Conservation (phyloP, 192 early-diverging fungal genomes). For the Coemansia sp. region DNA sequence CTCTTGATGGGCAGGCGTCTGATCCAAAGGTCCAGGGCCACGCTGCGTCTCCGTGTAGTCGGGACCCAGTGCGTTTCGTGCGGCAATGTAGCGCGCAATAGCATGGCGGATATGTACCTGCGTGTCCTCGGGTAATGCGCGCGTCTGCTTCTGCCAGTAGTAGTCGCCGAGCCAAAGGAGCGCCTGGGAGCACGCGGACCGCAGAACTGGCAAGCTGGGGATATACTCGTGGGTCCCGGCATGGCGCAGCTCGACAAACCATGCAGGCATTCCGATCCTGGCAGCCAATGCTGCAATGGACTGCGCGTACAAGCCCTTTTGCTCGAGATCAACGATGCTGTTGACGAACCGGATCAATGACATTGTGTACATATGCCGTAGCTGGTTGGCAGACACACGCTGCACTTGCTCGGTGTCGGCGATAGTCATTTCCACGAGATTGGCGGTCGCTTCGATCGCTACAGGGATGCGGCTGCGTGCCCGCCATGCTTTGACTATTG, state of each 20-base stretch:
- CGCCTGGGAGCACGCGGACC: conserved; percentile 58
- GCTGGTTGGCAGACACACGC: neutral
- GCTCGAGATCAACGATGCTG: conserved; percentile 60
- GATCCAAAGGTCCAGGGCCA: neutral
- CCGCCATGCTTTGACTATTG: conserved; percentile 52
- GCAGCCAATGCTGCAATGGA: conserved; percentile 57
- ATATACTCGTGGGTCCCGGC: conserved; percentile 65
- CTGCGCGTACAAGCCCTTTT: conserved; percentile 56
- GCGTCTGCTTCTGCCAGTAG: conserved; percentile 56
- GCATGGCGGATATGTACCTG: conserved; percentile 26
- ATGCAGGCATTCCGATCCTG: conserved; percentile 59
- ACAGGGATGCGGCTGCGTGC: conserved; percentile 37
- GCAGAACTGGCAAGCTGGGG: conserved; percentile 58
- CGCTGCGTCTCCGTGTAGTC: neutral
- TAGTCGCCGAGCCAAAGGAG: conserved; percentile 58
- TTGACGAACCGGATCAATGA: conserved; percentile 61
- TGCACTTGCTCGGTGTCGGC: conserved; percentile 10
- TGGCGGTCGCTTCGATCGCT: conserved; percentile 50
- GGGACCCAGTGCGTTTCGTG: neutral
- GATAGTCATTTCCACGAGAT: conserved; percentile 36
- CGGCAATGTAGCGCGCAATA: conserved; percentile 21
- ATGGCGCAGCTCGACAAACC: conserved; percentile 71
- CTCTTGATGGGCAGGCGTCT: neutral
- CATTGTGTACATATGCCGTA: conserved; percentile 48
- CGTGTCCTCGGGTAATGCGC: conserved; percentile 35